phyloP scores from a whole-genome alignment of 2,329 filamentous ascomycete genomes.

The Claviceps pusilla region DNA sequence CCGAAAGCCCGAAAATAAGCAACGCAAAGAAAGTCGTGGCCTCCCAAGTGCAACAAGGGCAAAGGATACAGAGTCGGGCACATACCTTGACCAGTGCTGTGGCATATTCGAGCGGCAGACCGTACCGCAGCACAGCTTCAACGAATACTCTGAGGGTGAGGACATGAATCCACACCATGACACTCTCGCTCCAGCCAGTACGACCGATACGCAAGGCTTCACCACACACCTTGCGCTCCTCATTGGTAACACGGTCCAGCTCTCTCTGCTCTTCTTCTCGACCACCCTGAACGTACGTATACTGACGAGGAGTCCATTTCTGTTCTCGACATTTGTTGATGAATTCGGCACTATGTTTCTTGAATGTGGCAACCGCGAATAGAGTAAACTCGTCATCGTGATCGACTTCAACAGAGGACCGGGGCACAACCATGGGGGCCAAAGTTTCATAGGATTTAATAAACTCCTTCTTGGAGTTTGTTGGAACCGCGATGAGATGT shows the following conservation, averaged over 20 bases:
- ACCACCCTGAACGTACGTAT: slow-evolving; percentile 81
- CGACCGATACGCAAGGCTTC: slow-evolving; percentile 76
- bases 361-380: slow-evolving; percentile 82
- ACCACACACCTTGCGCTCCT: slow-evolving; percentile 85
- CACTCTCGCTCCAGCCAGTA: slow-evolving; percentile 89
- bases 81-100: slow-evolving; percentile 71
- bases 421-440: slow-evolving; percentile 81
- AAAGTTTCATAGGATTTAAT: slow-evolving; percentile 78
- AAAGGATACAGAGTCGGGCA: neutral
- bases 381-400: slow-evolving; percentile 82
- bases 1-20: neutral
- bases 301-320: slow-evolving; percentile 89
- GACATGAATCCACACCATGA: slow-evolving; percentile 93
- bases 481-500: slow-evolving; percentile 79
- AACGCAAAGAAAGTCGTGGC: neutral
- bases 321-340: slow-evolving; percentile 82
- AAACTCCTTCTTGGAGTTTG: slow-evolving; percentile 70
- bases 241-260: slow-evolving; percentile 62
- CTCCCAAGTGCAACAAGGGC: too few species aligned
- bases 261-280: slow-evolving; percentile 81
- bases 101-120: slow-evolving; percentile 78
- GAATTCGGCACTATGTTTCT: slow-evolving; percentile 78
- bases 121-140: slow-evolving; percentile 93
- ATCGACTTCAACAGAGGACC: slow-evolving; percentile 65
- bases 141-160: slow-evolving; percentile 87